Evolutionary conservation across 139 green algal genomes (phyloP), one percentile per base, ranked within the genome.

Genomic region (Ettlia oleoabundans): DNA sequence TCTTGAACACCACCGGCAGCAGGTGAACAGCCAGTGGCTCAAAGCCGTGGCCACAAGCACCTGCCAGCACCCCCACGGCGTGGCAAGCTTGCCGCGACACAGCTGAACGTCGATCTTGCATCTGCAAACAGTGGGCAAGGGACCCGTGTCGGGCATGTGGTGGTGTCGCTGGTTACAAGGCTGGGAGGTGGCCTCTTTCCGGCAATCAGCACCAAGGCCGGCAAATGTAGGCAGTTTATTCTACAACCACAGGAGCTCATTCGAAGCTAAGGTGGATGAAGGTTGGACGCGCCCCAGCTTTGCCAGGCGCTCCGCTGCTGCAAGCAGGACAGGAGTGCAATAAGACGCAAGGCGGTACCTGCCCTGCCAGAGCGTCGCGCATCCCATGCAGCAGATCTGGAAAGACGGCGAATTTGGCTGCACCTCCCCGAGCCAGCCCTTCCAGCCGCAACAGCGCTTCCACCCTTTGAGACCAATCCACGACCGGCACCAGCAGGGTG

Each of bases 71-170:
- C 19, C 61, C 76, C 24, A 96, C 58, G 24, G 92, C 78, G 58
- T 93, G 91, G 79, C 91, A 94, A 0, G 90, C 87, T 74, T 95
- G 90, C 40, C 89, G 88, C 0, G 88, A 84, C 22, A 96, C 88
- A 1, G 87, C 84, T 37, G 89, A 94, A 19, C 94, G 84, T 6
- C 92, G 85, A 70, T 95, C 92, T 35, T 90, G 82, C 28, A 95
- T 40, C 82, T 94, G 88, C 6, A 52, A 40, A 0, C 53, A n/a
- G n/a, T n/a, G n/a, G n/a, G n/a, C n/a, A n/a, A n/a, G n/a, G n/a
- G n/a, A n/a, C n/a, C n/a, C n/a, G n/a, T n/a, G n/a, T n/a, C n/a
- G n/a, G n/a, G n/a, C n/a, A n/a, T n/a, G n/a, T n/a, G n/a, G n/a
- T n/a, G n/a, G n/a, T n/a, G n/a, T n/a, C n/a, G n/a, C n/a, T n/a